Percentiles rank a stretch among this genome's conserved stretches.
Conservation (phyloP, 495 filamentous ascomycete genomes). For the Stereocaulon alpinum region DNA sequence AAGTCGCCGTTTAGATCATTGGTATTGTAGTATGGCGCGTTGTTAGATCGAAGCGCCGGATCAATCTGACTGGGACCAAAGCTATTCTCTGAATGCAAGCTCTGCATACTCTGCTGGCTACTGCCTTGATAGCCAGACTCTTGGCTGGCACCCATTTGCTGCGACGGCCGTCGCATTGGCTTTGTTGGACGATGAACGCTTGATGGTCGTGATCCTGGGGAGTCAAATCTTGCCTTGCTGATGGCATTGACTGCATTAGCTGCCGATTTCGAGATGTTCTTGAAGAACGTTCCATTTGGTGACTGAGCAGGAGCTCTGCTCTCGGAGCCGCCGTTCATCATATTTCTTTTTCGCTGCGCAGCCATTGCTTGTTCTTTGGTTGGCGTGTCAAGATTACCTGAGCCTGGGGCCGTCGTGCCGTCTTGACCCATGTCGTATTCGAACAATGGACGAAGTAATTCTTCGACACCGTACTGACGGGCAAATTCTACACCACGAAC, state of each 20-base stretch:
- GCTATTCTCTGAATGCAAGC: constrained; percentile 51
- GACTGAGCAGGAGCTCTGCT: constrained; percentile 53
- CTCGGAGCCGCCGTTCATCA: constrained; percentile 68
- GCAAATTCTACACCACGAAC: constrained; percentile 85
- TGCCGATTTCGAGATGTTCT: constrained; percentile 87
- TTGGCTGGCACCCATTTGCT: constrained; percentile 54
- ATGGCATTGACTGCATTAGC: constrained; percentile 88
- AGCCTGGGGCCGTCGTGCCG: constrained; percentile 49
- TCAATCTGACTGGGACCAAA: constrained; percentile 47
- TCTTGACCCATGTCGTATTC: constrained; percentile 82
- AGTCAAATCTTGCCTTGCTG: constrained; percentile 89
- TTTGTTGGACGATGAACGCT: constrained; percentile 41
- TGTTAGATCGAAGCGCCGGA: constrained; percentile 42
- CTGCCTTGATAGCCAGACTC: constrained; percentile 44
- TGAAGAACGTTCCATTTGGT: constrained; percentile 77
- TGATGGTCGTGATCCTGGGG: constrained; percentile 54
- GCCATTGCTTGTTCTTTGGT: constrained; percentile 99
- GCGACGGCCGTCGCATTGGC: constrained; percentile 44
- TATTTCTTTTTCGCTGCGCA: constrained; percentile 73
- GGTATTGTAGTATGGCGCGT: constrained; percentile 30
- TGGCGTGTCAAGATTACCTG: constrained; percentile 67
- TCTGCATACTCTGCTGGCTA: constrained; percentile 61
- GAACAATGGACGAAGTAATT: constrained; percentile 69
- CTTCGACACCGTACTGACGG: constrained; percentile 85
- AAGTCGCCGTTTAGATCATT: constrained; percentile 44